Conservation (phyloP, 768 basidiomycete genomes). For the Wakefieldia striispora region DNA sequence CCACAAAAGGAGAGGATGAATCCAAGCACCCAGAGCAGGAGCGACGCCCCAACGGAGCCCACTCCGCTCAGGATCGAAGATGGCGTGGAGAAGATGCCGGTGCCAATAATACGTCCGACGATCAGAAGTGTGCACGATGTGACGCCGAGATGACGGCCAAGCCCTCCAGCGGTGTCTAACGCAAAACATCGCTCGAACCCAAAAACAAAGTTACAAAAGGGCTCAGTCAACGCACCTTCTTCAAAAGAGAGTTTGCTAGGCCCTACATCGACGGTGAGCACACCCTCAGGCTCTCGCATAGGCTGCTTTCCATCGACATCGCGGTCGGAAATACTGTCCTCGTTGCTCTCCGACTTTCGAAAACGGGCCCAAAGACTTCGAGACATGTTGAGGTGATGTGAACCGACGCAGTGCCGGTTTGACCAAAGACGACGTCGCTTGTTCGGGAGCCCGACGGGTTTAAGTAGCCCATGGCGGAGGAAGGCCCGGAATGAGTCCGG, state of each 20-base stretch:
- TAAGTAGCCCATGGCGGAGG: constrained; percentile 1
- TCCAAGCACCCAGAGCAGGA: constrained; percentile 65
- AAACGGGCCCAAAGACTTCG: constrained; percentile 1
- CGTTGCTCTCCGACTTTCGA: neutral
- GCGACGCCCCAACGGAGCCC: constrained; percentile 55
- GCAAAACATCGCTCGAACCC: too few species aligned
- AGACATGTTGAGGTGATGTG: constrained; percentile 6
- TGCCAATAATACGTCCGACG: constrained; percentile 58
- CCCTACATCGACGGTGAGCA: constrained; percentile 20
- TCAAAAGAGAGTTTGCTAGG: constrained; percentile 48
- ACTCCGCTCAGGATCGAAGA: constrained; percentile 57
- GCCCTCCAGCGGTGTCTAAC: constrained; percentile 54
- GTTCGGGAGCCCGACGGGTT: neutral
- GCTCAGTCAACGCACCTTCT: constrained; percentile 37
- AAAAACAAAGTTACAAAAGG: too few species aligned
- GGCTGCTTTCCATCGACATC: neutral
- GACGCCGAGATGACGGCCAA: constrained; percentile 56
- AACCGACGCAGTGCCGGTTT: neutral
- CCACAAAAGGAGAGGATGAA: constrained; percentile 58
- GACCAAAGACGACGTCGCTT: neutral
- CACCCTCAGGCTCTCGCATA: neutral
- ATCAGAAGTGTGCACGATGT: constrained; percentile 57
- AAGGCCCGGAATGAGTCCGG: too few species aligned
- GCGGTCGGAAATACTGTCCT: neutral
- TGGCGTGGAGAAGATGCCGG: constrained; percentile 64